Conservation (phyloP, 2,329 filamentous ascomycete genomes). For the Nannizziopsis arthrosporioides region DNA sequence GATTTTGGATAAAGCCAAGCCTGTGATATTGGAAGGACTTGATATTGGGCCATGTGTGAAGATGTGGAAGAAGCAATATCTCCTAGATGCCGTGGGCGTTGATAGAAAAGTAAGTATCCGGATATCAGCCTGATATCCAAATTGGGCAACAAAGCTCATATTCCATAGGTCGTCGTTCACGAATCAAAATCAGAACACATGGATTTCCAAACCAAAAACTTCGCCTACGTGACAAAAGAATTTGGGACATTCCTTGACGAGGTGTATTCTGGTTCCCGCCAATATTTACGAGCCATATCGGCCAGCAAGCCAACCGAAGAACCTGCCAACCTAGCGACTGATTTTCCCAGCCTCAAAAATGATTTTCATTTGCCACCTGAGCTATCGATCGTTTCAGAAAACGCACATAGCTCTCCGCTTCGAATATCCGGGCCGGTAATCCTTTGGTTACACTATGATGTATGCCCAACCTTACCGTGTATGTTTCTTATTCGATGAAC, state of each 20-base stretch:
- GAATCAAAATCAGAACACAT: conserved; percentile 54
- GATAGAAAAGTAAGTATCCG: conserved; percentile 44
- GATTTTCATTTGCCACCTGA: conserved; percentile 60
- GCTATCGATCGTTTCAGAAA: conserved; percentile 48
- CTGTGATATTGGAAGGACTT: conserved; percentile 53
- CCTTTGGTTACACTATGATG: conserved; percentile 87
- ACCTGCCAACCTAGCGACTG: conserved; percentile 56
- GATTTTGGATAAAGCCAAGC: conserved; percentile 48
- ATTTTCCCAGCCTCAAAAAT: conserved; percentile 57
- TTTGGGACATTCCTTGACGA: conserved; percentile 57
- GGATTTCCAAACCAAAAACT: conserved; percentile 77
- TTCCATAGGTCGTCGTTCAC: conserved; percentile 57
- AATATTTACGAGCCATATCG: conserved; percentile 73
- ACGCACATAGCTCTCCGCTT: conserved; percentile 64
- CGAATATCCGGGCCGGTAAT: conserved; percentile 68
- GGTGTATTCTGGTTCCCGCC: conserved; percentile 46
- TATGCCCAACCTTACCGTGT: conserved; percentile 24
- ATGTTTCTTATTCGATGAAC: not conserved
- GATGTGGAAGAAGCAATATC: conserved; percentile 58
- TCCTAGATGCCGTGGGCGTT: conserved; percentile 50
- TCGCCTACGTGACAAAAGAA: conserved; percentile 56
- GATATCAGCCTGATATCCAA: not conserved
- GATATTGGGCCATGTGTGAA: conserved; percentile 56
- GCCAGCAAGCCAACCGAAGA: conserved; percentile 53
- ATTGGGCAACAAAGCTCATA: conserved; percentile 3